Evolutionary conservation across 2,329 filamentous ascomycete genomes (phyloP), one percentile per base, ranked within the genome.

Genomic region (Venturiaceae sp.): DNA sequence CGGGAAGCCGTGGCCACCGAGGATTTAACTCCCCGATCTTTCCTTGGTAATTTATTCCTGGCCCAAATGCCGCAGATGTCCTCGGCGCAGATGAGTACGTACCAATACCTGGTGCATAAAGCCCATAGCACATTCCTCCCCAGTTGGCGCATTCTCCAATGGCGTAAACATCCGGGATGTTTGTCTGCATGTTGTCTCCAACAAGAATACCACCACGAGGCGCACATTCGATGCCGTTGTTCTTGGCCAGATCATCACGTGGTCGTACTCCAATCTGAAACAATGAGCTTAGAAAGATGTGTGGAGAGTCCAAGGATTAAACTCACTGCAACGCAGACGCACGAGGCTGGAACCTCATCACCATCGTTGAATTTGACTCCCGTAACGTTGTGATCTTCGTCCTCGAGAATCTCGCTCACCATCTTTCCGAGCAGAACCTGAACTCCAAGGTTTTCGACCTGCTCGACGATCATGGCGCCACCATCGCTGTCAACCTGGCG

Each of bases 121-220:
- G 81, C 5, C 91, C 91, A 64, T 90, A 95, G 0, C 88, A 90
- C 71, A 92, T 87, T 64, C 83, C 86, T 62, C 91, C 80, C 89
- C 90, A 96, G 73, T 86, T 94, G 5, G 91, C 90, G 66, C 91
- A 95, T 72, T 96, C 91, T 59, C 91, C 91, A 53, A 96, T 87
- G 52, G 91, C 91, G 68, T 94, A 96, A 50, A 96, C 82, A 62
- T 87, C 84, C 0, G 83, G 76, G 3, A 80, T 70, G 32, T 83
- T 92, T 1, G 90, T 95, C 62, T 79, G 79, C 6, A 95, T 74
- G 63, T 82, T 76, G 60, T 83, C 78, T 60, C 92, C 81, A 28
- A 91, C 80, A 58, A 92, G 83, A n/a, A 88, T 88, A 53, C 88
- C 88, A 14, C 88, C 86, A 34, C 86, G 77, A 62, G 86, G 82